phyloP scores from a whole-genome alignment of 768 basidiomycete genomes.

The Podaxis sp. region DNA sequence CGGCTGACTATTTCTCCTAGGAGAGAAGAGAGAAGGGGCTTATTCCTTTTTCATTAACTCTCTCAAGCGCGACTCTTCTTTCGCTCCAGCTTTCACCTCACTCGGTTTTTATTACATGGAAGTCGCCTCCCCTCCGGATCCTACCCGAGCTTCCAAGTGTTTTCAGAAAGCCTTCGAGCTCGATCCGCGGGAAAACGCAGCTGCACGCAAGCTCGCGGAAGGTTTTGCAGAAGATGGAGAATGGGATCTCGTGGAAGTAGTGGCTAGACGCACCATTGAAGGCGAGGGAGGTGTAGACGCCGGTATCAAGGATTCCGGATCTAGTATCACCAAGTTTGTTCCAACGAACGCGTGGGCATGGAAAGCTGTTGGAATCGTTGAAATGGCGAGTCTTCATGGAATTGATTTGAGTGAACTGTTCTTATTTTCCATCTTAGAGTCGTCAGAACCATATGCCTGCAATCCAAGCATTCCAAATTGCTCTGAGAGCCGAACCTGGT shows the following conservation, averaged over 20 bases:
- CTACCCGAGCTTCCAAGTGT: conserved; percentile 85
- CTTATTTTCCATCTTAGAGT: conserved; percentile 40
- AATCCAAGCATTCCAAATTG: conserved; percentile 84
- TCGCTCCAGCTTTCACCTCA: conserved; percentile 91
- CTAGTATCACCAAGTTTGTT: conserved; percentile 49
- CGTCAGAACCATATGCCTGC: conserved; percentile 70
- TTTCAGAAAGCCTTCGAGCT: conserved; percentile 99
- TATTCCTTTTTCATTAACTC: conserved; percentile 80
- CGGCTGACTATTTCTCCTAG: conserved; percentile 30
- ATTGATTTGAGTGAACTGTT: not conserved
- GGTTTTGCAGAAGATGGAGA: conserved; percentile 92
- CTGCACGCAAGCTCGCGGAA: conserved; percentile 80
- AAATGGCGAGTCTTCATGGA: conserved; percentile 59
- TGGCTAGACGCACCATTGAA: conserved; percentile 90
- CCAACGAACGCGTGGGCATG: conserved; percentile 95
- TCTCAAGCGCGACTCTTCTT: conserved; percentile 70
- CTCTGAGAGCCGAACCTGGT: conserved; percentile 72
- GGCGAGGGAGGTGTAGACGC: conserved; percentile 81
- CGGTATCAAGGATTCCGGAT: conserved; percentile 40
- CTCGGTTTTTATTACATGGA: conserved; percentile 89
- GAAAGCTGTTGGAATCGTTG: conserved; percentile 93
- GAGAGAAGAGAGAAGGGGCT: conserved; percentile 54
- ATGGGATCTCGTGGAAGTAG: conserved; percentile 94
- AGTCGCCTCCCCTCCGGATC: conserved; percentile 68
- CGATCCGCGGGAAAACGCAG: conserved; percentile 83